These are phyloP conservation scores for Theobroma grandiflorum DNA, from an alignment of 441 rosid species.

Conservation along the genomic window DNA sequence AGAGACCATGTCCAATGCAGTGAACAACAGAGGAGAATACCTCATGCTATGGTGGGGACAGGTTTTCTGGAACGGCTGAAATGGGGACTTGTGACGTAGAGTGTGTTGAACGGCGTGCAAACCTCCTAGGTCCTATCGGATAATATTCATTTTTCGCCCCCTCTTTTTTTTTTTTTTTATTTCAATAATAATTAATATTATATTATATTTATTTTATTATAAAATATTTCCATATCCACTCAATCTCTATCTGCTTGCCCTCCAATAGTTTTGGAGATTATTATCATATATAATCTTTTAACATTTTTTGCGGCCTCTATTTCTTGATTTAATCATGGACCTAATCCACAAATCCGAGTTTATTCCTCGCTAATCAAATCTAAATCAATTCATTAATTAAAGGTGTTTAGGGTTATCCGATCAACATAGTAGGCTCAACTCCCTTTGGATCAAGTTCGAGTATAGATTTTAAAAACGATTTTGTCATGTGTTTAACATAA, in stretches of 20 bases:
- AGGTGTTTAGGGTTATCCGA: no score
- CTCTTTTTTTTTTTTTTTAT: not conserved
- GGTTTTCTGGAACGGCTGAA: not conserved
- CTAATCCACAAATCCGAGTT: no score
- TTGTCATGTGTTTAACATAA: no score
- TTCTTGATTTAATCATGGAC: not conserved
- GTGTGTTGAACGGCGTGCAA: constrained; percentile 3
- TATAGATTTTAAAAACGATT: no score
- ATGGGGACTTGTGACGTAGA: not conserved
- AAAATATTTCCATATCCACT: not conserved
- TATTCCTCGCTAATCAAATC: no score
- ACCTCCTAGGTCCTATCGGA: not conserved
- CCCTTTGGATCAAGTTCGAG: no score
- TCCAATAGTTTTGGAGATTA: not conserved
- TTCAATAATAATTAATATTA: not conserved
- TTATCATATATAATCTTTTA: not conserved
- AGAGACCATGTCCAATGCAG: not conserved
- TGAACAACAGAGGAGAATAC: not conserved
- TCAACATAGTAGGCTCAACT: no score
- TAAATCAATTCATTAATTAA: no score
- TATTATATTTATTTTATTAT: not conserved
- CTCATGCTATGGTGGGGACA: not conserved
- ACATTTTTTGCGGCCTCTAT: not conserved
- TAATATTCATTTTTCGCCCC: not conserved
- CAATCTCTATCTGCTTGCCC: not conserved